These are phyloP conservation scores for Asterionellopsis glacialis DNA, from an alignment of 108 stramenopile species.

Conservation along the genomic window DNA sequence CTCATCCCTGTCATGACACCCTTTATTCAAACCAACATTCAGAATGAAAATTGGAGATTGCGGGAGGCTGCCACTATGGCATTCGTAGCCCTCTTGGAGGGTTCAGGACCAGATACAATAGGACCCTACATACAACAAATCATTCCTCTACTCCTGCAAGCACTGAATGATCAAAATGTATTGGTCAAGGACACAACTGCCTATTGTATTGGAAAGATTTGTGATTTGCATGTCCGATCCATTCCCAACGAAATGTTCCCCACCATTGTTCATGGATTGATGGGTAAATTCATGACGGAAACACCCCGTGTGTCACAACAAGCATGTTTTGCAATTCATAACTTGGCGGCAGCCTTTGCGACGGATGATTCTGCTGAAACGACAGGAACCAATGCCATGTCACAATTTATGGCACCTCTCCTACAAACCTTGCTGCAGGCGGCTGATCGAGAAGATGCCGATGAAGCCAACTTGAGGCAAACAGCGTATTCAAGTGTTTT, in stretches of 20 bases:
- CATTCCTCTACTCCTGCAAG: constrained; percentile 75
- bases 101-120: constrained; percentile 73
- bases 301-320: constrained; percentile 78
- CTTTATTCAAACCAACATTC: constrained; percentile 85
- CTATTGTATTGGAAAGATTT: constrained; percentile 89
- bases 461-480: constrained; percentile 70
- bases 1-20: constrained; percentile 81
- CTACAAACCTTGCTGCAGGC: constrained; percentile 76
- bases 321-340: constrained; percentile 90
- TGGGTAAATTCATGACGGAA: constrained; percentile 62
- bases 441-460: constrained; percentile 83
- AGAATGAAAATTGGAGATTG: constrained; percentile 84
- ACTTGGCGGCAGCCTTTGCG: constrained; percentile 78
- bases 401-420: constrained; percentile 66
- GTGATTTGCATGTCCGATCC: constrained; percentile 76
- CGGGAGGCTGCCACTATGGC: constrained; percentile 94
- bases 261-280: constrained; percentile 69
- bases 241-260: constrained; percentile 80
- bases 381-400: constrained; percentile 72
- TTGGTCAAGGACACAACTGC: constrained; percentile 90
- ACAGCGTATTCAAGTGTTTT: constrained; percentile 85
- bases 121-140: constrained; percentile 75
- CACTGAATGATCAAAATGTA: constrained; percentile 69
- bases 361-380: constrained; percentile 46
- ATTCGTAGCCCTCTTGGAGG: constrained; percentile 87